Conservation (phyloP, 495 filamentous ascomycete genomes). For the Daldinia caldariorum region DNA sequence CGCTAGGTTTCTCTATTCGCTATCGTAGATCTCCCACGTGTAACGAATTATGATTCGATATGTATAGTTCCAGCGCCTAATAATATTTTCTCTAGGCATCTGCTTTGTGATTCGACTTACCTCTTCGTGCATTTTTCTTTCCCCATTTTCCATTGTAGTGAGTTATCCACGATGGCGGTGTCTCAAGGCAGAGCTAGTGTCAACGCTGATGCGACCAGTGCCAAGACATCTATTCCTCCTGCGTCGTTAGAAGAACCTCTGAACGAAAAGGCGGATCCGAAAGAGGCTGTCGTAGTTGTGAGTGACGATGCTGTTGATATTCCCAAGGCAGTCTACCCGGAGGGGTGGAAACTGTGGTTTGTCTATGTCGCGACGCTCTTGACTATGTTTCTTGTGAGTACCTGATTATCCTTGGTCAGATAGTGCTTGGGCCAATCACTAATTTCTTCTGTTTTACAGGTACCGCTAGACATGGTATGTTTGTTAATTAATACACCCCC, state of each 20-base stretch:
- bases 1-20: not conserved
- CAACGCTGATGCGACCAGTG: not conserved
- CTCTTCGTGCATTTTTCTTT: not conserved
- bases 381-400: constrained; percentile 2
- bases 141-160: not conserved
- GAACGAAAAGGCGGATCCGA: constrained; percentile 1
- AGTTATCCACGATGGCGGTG: not conserved
- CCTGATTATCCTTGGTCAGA: not conserved
- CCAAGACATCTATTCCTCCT: not conserved
- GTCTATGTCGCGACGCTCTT: constrained; percentile 2
- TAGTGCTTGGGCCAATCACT: not conserved
- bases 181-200: not conserved
- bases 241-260: not conserved
- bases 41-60: not conserved
- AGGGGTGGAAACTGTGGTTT: not conserved
- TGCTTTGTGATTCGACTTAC: not conserved
- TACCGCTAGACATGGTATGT: not conserved
- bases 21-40: not conserved
- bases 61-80: not conserved
- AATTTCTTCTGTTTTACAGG: not conserved
- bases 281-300: not conserved
- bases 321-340: not conserved
- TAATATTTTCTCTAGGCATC: not conserved
- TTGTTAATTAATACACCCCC: not conserved
- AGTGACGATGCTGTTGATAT: not conserved